Evolutionary conservation across 2,329 filamentous ascomycete genomes (phyloP), one percentile per base, ranked within the genome.

Genomic region (Venturia nashicola): DNA sequence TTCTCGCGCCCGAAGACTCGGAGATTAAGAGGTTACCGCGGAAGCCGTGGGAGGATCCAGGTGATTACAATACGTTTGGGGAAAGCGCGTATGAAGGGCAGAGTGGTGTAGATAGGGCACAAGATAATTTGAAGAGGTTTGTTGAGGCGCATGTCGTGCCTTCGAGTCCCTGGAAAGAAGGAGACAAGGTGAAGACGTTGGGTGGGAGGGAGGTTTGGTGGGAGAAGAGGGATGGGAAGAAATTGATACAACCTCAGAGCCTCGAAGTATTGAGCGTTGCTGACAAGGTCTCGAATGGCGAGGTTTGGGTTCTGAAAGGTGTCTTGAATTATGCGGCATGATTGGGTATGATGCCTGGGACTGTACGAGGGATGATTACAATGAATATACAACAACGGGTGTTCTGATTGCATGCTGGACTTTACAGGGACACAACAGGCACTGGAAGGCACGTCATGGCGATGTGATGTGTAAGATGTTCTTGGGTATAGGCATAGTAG

Each of bases 1-100:
- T 97, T 32, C 84, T 97, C 2, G 93, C 92, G 5, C 94, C 94
- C 0, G 78, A 89, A 63, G 97, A 99, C 79, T 85, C 83, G 20
- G 91, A 87, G 3, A 85, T 99, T 71, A 88, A 89, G 68, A 78
- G 76, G 0, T 78, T 97, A 32, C 89, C 91, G 0, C 82, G 88
- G 62, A 97, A 97, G 74, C 92, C 92, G 0, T 96, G 90, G 90
- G 90, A 86, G 70, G 80, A 92, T 67, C 84, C 88, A 0, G 76
- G 81, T 62, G 91, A 96, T 68, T 93, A 94, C 72, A 77, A 80
- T 3, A 74, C 75, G 1, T 76, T 88, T 3, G 91, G 90, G 0
- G 79, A 82, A 1, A 76, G 86, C 40, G 90, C 88, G 1, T 97
- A 96, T 71, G 84, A 88, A 59, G 91, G 91, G 0, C 78, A 81